Evolutionary conservation across 208 protist species (phyloP).

Genomic region (Acanthamoeba sp.): DNA sequence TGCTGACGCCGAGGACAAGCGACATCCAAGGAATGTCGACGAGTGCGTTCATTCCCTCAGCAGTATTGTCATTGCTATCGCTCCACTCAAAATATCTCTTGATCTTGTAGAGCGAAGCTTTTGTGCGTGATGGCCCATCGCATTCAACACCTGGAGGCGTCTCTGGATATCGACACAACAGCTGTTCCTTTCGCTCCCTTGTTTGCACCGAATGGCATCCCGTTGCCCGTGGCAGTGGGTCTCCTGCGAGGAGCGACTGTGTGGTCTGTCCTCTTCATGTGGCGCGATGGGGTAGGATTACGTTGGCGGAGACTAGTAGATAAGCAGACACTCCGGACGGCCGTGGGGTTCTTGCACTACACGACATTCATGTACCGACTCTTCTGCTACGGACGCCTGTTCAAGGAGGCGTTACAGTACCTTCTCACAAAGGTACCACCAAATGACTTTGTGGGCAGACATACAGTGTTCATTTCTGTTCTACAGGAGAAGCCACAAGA

Average conservation of each 20-base stretch:
- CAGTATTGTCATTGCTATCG: too few species aligned
- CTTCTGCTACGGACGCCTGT: conserved; percentile 13
- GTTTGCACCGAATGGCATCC: neutral
- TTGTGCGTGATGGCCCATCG: neutral
- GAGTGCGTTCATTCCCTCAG: neutral
- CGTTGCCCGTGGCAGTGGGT: neutral
- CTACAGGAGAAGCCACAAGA: neutral
- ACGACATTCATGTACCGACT: neutral
- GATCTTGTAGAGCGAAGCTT: neutral
- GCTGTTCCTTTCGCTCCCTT: neutral
- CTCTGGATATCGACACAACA: neutral
- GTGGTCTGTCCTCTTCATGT: neutral
- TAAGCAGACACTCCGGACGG: neutral
- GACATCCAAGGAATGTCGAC: neutral
- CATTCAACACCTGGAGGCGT: neutral
- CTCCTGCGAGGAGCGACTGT: neutral
- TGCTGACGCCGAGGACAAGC: neutral
- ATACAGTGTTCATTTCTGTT: too few species aligned
- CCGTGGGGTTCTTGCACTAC: neutral
- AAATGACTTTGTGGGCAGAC: neutral
- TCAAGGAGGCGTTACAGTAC: neutral
- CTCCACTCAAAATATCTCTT: neutral
- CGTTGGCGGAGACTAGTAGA: neutral
- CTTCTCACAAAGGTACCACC: neutral
- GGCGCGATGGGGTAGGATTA: neutral